A percentile compares a stretch with the other conserved stretches of the same genome.
phyloP scores from a whole-genome alignment of 371 early-diverging fungal species.

The Mucor piriformis region DNA sequence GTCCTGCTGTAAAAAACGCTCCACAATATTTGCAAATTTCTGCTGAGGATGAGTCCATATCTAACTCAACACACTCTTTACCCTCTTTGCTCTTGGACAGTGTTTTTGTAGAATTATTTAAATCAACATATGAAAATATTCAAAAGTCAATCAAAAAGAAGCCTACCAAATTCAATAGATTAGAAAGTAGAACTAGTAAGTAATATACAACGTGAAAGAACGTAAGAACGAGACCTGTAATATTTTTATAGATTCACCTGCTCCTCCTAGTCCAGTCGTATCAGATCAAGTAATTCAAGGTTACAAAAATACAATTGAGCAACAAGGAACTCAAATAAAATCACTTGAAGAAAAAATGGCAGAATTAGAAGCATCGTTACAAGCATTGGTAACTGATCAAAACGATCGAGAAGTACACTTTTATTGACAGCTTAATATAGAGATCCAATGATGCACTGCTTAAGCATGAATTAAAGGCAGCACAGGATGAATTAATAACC shows the following conservation, averaged over 20 bases:
- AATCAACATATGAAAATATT: conserved; percentile 63
- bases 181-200: conserved; percentile 23
- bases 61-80: conserved; percentile 47
- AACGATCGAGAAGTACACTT: no score
- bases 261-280: conserved; percentile 20
- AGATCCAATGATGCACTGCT: conserved; percentile 9
- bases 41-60: conserved; percentile 47
- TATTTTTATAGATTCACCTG: conserved; percentile 15
- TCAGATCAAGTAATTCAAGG: conserved; percentile 43
- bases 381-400: conserved; percentile 25
- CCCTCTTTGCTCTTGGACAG: conserved; percentile 75
- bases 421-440: not conserved
- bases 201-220: not conserved
- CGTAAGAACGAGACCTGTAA: not conserved
- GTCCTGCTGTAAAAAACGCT: conserved; percentile 76
- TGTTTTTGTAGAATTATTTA: conserved; percentile 83
- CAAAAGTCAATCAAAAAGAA: conserved; percentile 46
- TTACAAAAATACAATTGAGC: conserved; percentile 48
- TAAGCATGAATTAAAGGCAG: conserved; percentile 3
- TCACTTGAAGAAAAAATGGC: conserved; percentile 32
- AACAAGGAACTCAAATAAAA: conserved; percentile 46
- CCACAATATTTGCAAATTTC: conserved; percentile 63
- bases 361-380: conserved; percentile 27
- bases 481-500: conserved; percentile 3
- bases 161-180: conserved; percentile 33